Evolutionary conservation across 2,329 filamentous ascomycete species (phyloP).

Genomic region (Fusarium buharicum): DNA sequence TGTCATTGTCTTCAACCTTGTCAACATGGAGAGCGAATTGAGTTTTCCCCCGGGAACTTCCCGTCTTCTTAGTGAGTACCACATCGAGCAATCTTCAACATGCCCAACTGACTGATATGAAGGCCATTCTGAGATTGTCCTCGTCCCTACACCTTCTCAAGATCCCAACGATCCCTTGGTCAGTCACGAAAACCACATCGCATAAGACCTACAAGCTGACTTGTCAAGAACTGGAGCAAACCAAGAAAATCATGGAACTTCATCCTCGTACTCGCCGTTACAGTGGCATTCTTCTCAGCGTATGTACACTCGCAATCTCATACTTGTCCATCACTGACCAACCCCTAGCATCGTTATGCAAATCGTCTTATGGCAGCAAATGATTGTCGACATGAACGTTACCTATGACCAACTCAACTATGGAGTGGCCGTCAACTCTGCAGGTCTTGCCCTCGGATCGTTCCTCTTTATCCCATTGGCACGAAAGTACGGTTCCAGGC

Average conservation of each 20-base stretch:
- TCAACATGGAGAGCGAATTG: conserved; percentile 11
- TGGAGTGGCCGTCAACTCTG: conserved; percentile 41
- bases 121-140: conserved; percentile 5
- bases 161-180: conserved; percentile 47
- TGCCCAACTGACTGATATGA: not conserved
- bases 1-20: not conserved
- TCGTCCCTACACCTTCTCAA: conserved; percentile 18
- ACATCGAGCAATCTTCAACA: not conserved
- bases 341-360: conserved; percentile 15
- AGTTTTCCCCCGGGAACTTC: conserved; percentile 16
- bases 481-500: conserved; percentile 47
- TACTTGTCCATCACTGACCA: not conserved
- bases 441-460: conserved; percentile 47
- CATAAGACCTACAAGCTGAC: not conserved
- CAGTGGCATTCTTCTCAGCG: conserved; percentile 41
- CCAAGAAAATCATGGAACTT: conserved; percentile 43
- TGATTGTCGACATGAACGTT: conserved; percentile 43
- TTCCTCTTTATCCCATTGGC: conserved; percentile 48
- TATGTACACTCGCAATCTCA: not conserved
- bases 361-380: conserved; percentile 46
- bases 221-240: conserved; percentile 43
- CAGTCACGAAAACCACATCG: not conserved
- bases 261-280: conserved; percentile 36
- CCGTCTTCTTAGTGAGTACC: not conserved
- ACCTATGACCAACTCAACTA: conserved; percentile 41